These are phyloP conservation scores for Sporisorium reilianum DNA, from an alignment of 1,284 basidiomycete species.

Conservation along the genomic window DNA sequence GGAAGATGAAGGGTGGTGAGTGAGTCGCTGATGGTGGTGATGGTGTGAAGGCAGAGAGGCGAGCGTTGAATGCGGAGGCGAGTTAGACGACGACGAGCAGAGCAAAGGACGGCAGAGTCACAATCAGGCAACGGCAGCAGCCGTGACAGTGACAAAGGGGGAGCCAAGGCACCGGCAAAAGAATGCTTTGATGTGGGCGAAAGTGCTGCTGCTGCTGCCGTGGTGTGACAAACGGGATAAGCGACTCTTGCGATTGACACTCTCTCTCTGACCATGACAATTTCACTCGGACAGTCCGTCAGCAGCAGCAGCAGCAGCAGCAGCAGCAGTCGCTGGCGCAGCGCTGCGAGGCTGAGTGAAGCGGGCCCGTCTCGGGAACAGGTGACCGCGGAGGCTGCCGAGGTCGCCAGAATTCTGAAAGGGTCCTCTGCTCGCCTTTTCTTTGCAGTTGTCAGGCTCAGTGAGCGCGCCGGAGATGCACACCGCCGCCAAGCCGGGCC, in stretches of 20 bases:
- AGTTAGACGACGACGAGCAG: not conserved
- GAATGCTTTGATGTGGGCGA: not conserved
- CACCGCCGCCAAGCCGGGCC: not conserved
- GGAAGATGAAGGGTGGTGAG: not conserved
- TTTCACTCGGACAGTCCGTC: too few species aligned
- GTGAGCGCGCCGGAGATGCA: not conserved
- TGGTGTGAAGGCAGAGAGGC: not conserved
- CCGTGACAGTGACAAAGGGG: not conserved
- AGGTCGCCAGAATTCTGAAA: constrained; percentile 4
- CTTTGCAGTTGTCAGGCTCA: not conserved
- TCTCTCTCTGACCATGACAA: not conserved
- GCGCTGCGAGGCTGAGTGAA: not conserved
- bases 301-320: not conserved
- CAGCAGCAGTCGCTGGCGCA: not conserved
- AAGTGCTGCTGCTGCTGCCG: not conserved
- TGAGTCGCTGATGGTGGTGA: not conserved
- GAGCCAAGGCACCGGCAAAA: not conserved
- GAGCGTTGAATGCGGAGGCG: too few species aligned
- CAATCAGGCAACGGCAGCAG: not conserved
- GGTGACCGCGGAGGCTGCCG: constrained; percentile 2
- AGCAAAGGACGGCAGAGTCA: not conserved
- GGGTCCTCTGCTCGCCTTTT: not conserved
- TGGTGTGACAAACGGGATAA: not conserved
- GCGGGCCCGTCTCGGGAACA: constrained; percentile 21
- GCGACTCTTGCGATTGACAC: not conserved